Evolutionary conservation across 2,329 filamentous ascomycete genomes (phyloP), one percentile per base, ranked within the genome.

Genomic region (Ophiobolus disseminans): DNA sequence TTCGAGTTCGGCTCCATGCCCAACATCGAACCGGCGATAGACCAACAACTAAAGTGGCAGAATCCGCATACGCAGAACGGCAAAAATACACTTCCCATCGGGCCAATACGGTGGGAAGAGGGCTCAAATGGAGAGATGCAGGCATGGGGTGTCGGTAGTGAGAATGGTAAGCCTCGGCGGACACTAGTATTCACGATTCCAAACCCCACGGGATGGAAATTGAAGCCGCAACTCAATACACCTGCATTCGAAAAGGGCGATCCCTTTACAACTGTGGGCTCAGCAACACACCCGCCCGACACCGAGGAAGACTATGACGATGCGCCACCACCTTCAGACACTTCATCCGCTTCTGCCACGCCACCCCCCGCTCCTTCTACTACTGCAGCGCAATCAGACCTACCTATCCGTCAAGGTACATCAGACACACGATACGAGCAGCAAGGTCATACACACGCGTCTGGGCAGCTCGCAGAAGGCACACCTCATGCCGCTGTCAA

Each of bases 1-100:
- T 97, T 89, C 76, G 75, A 82, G 40, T 97, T 89, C 76, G 91
- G 90, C 45, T 84, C 90, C 53, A 78, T 87, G 73, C 87, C 89
- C 5, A 82, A 84, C 41, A 75, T 92, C n/a, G 92, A 96, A 49
- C 73, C 76, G 0, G 64, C 58, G 10, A 78, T 80, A 28, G 68
- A 72, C n/a, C 55, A 69, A 5, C 63, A 62, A 9, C 59, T 80
- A 25, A 64, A 73, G 22, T 80, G 78, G 77, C 69, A 69, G 32
- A 60, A 58, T 3, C 66, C 70, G 5, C 47, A 50, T 20, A 56
- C 50, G 3, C 61, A 74, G 31, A 60, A 68, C 21, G 71, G 71
- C 17, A 58, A 57, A 30, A 70, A 72, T 21, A 79, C 77, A 6
- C 62, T 79, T 17, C 78, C 78, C 1, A 76, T 69, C 16, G 78